phyloP scores from a whole-genome alignment of 2,329 filamentous ascomycete species.

The Hysterium pulicare region DNA sequence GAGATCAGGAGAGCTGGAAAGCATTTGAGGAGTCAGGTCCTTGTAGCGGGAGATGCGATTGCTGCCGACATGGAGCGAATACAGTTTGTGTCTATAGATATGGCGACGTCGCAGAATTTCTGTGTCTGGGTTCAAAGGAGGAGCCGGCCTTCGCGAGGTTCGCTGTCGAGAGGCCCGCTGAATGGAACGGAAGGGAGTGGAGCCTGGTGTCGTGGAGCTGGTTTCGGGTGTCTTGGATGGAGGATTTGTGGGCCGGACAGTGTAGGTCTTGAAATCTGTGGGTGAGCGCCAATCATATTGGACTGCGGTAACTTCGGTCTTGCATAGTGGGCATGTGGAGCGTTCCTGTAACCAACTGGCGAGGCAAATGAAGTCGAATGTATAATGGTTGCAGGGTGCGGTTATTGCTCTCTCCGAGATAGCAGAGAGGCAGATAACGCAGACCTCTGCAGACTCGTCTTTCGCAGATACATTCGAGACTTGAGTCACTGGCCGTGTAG shows the following conservation, averaged over 20 bases:
- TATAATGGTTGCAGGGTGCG: slow-evolving; percentile 72
- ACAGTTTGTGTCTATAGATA: slow-evolving; percentile 70
- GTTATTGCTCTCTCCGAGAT: slow-evolving; percentile 70
- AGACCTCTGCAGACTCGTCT: slow-evolving; percentile 41
- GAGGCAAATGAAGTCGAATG: slow-evolving; percentile 84
- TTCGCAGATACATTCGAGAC: not conserved
- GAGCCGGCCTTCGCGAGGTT: slow-evolving; percentile 5
- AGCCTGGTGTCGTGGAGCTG: slow-evolving; percentile 6
- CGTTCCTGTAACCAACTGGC: slow-evolving; percentile 75
- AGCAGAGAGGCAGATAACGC: slow-evolving; percentile 82
- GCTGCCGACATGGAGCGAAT: slow-evolving; percentile 77
- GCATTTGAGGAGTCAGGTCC: slow-evolving; percentile 65
- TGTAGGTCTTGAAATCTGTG: slow-evolving; percentile 57
- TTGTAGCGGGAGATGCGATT: slow-evolving; percentile 74
- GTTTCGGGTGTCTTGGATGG: slow-evolving; percentile 5
- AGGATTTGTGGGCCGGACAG: slow-evolving; percentile 40
- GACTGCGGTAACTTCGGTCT: slow-evolving; percentile 55
- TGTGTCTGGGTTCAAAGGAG: slow-evolving; percentile 32
- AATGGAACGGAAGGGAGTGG: slow-evolving; percentile 6
- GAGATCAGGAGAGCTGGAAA: slow-evolving; percentile 63
- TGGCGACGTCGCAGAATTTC: slow-evolving; percentile 61
- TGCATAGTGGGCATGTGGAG: slow-evolving; percentile 77
- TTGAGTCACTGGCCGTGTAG: not conserved
- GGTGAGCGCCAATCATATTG: slow-evolving; percentile 60
- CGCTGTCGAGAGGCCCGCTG: slow-evolving; percentile 2